A percentile compares a stretch with the other conserved stretches of the same genome.
phyloP scores from a whole-genome alignment of 805 yeast species.

The Candida pini region DNA sequence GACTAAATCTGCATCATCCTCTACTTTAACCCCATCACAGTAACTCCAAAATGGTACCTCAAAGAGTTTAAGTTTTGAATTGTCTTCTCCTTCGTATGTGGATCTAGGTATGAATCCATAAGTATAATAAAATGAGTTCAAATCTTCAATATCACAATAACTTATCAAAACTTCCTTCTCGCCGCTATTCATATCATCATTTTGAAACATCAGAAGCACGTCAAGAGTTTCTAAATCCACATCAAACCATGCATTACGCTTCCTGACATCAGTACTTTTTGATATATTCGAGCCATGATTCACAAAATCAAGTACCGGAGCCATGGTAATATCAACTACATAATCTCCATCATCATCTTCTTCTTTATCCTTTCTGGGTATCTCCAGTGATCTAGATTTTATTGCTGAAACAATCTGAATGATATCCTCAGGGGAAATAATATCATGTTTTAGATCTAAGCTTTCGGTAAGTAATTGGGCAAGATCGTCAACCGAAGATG shows the following conservation, averaged over 20 bases:
- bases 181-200: slow-evolving; percentile 2
- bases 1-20: slow-evolving; percentile 1
- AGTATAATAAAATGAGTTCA: slow-evolving; percentile 32
- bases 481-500: neutral
- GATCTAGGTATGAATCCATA: slow-evolving; percentile 43
- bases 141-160: slow-evolving; percentile 39
- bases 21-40: slow-evolving; percentile 8
- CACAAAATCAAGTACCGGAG: slow-evolving; percentile 63
- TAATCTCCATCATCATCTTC: slow-evolving; percentile 27
- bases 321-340: slow-evolving; percentile 47
- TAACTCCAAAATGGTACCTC: slow-evolving; percentile 34
- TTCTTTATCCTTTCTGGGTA: slow-evolving; percentile 37
- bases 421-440: slow-evolving; percentile 10
- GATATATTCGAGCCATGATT: slow-evolving; percentile 37
- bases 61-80: slow-evolving; percentile 15
- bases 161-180: slow-evolving; percentile 36
- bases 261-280: slow-evolving; percentile 21
- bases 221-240: slow-evolving; percentile 42
- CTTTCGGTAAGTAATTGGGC: too few relatives aligned
- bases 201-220: slow-evolving; percentile 33
- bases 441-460: too few relatives aligned
- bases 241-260: slow-evolving; percentile 54
- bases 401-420: slow-evolving; percentile 36
- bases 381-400: slow-evolving; percentile 57
- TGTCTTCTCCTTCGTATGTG: neutral